Evolutionary conservation across 2,329 filamentous ascomycete species (phyloP), one percentile per base, ranked within the genome.

Genomic region (Venturiaceae sp.): DNA sequence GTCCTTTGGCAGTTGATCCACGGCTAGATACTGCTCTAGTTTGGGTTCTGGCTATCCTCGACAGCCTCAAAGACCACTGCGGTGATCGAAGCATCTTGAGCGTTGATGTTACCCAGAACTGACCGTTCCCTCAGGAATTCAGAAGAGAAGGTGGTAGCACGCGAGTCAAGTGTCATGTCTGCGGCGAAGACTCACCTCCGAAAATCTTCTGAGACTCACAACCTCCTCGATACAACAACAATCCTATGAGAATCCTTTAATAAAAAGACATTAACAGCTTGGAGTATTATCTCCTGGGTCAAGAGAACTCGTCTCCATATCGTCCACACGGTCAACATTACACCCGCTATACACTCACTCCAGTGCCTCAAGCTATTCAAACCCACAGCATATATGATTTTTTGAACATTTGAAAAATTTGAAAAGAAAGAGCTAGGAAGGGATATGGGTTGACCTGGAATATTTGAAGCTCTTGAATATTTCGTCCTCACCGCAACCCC

Each of bases 51-150:
- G 57, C 55, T 41, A 61, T 63, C 59, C 66, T 66, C 30, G 69
- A 65, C 46, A 69, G 62, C 52, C 66, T 61, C 23, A 68, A 46
- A 21, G 65, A 66, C 66, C 66, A 67, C 47, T 68, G 64, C 37
- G 66, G 62, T n/a, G n/a, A n/a, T n/a, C 26, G 44, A n/a, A 30
- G 14, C 44, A 50, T 50, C 44, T 19, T 50, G 23, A 3, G 19
- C 14, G 14, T 14, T 14, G 14, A 30, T 16, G 44, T 50, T 30
- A 50, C 23, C 44, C 44, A 50, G 44, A 30, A 13, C n/a, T n/a
- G n/a, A n/a, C n/a, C n/a, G n/a, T 41, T 41, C 16, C 37, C 5
- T 5, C 9, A 19, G 16, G 11, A 5, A 5, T 41, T 19, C 41
- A n/a, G 44, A 50, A 30, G 26, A 47, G 23, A 47, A 14, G 44